Evolutionary conservation across 2,329 filamentous ascomycete species (phyloP), one percentile per base, ranked within the genome.

Genomic region (Fusarium bulbicola): DNA sequence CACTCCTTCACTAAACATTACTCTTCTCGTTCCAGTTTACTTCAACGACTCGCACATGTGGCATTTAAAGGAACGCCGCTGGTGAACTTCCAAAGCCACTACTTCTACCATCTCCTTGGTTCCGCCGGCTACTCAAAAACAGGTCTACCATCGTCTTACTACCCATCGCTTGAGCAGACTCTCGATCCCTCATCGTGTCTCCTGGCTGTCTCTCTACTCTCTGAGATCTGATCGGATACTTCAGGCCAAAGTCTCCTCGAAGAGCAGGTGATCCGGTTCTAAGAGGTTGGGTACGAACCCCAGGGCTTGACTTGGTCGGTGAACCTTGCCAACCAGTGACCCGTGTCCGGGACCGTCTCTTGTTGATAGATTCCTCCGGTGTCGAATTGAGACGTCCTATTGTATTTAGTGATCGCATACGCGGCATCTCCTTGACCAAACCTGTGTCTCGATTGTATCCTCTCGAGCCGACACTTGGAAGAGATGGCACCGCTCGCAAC

Each of bases 141-240:
- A 86, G 66, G 59, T 89, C 87, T 13, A 89, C 87, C 85, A 89
- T 88, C 46, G 81, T 81, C 77, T 85, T 85, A 73, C 86, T 86
- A 6, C 85, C 85, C 66, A 84, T 77, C 0, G 77, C 78, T 64
- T 85, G 83, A 0, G 79, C 77, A 62, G 70, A 64, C 12, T 77
- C 72, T 26, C 59, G 61, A 3, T 66, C 59, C 37, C 50, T 45
- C 28, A 20, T 15, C 24, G 12, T 42, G 24, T 34, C 53, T 18
- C 21, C 66, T 7, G 8, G 61, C 56, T 36, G 74, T 34, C 56
- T 70, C 70, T 50, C 24, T 21, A 8, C 59, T 39, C 28, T 20
- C 39, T 32, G 58, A 16, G 54, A 32, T 7, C 57, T 67, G 3
- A 63, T 49, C 20, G 59, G 63, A 20, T 67, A 50, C 40, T 66